Conservation (phyloP, 371 early-diverging fungal genomes). For the Haplosporangium sp. region DNA sequence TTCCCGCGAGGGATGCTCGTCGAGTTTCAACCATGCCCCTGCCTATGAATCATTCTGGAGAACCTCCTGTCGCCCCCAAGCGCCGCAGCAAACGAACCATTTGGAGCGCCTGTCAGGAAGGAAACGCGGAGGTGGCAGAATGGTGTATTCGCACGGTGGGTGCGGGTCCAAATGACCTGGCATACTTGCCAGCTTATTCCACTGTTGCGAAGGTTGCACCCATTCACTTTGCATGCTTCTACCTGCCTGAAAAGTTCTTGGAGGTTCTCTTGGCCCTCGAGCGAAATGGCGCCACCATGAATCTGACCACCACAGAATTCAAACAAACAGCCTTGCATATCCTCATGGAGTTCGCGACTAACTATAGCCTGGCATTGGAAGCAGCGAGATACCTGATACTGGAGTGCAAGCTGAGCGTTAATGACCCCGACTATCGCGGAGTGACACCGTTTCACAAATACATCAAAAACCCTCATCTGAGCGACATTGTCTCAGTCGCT, state of each 20-base stretch:
- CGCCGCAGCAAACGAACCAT: slow-evolving; percentile 30
- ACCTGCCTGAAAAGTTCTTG: slow-evolving; percentile 39
- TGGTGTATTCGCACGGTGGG: slow-evolving; percentile 36
- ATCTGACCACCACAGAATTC: slow-evolving; percentile 29
- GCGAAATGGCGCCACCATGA: slow-evolving; percentile 46
- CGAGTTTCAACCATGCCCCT: slow-evolving; percentile 33
- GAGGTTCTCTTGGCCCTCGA: slow-evolving; percentile 42
- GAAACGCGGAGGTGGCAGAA: slow-evolving; percentile 40
- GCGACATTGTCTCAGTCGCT: slow-evolving; percentile 44
- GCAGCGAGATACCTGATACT: slow-evolving; percentile 33
- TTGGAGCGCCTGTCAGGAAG: slow-evolving; percentile 52
- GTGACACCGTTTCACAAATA: slow-evolving; percentile 53
- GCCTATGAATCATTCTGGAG: slow-evolving; percentile 19
- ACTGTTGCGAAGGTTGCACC: slow-evolving; percentile 48
- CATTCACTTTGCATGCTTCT: slow-evolving; percentile 43
- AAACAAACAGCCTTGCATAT: slow-evolving; percentile 48
- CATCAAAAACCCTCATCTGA: slow-evolving; percentile 43
- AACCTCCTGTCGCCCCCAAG: slow-evolving; percentile 17
- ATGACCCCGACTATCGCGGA: slow-evolving; percentile 47
- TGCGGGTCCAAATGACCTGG: slow-evolving; percentile 20
- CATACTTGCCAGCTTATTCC: slow-evolving; percentile 36
- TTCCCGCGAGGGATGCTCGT: slow-evolving; percentile 43
- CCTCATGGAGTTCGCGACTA: slow-evolving; percentile 43
- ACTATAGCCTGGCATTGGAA: slow-evolving; percentile 39
- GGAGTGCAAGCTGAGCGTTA: slow-evolving; percentile 43